A percentile compares a stretch with the other conserved stretches of the same genome.
Evolutionary conservation across 345 rosid genomes (phyloP).

Genomic region (Pistacia atlantica): DNA sequence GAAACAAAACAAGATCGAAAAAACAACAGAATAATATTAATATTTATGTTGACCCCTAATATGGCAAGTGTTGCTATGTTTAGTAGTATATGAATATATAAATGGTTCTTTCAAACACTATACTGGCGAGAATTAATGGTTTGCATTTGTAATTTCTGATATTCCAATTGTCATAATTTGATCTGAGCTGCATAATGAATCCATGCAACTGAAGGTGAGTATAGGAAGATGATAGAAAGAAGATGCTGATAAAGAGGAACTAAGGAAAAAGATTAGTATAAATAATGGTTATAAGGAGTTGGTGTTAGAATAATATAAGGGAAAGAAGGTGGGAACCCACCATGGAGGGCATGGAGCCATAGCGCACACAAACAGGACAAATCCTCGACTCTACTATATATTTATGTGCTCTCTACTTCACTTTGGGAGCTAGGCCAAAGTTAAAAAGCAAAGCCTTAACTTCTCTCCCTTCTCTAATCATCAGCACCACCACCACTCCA

Average conservation of each 20-base stretch:
- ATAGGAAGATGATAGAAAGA: not conserved
- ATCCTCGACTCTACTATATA: conserved; percentile 48
- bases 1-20: not conserved
- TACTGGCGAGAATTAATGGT: not conserved
- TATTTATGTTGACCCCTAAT: not conserved
- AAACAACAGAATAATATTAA: not conserved
- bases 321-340: conserved; percentile 47
- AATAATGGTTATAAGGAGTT: conserved; percentile 20
- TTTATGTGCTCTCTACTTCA: conserved; percentile 51
- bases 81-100: not conserved
- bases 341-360: conserved; percentile 22
- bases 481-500: conserved; percentile 3
- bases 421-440: conserved; percentile 50
- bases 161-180: conserved; percentile 8
- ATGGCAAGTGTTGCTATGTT: conserved; percentile 4
- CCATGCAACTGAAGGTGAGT: conserved; percentile 9
- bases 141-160: not conserved
- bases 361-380: conserved; percentile 21
- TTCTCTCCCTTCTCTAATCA: conserved; percentile 25
- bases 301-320: conserved; percentile 37
- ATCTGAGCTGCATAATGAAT: conserved; percentile 17
- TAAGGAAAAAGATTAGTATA: conserved; percentile 21
- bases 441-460: conserved; percentile 31
- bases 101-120: no score
- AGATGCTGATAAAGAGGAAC: conserved; percentile 18